These are phyloP conservation scores for Thielaviopsis populi DNA, from an alignment of 2,329 filamentous ascomycete genomes.

Conservation along the genomic window DNA sequence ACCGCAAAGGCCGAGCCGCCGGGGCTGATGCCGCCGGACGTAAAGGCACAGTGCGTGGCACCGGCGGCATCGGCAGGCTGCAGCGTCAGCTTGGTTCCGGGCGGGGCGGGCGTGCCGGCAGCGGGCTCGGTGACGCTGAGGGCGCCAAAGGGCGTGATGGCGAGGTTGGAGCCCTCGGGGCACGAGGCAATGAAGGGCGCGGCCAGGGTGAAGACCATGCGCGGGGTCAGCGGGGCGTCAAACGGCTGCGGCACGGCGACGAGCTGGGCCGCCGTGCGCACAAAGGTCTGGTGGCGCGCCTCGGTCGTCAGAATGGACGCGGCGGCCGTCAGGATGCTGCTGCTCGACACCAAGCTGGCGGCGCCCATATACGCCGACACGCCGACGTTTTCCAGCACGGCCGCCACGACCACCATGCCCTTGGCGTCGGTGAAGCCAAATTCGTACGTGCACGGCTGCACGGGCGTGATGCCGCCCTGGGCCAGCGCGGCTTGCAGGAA, in stretches of 20 bases:
- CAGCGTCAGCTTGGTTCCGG: slow-evolving; percentile 29
- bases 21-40: slow-evolving; percentile 40
- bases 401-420: slow-evolving; percentile 53
- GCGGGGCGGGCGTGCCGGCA: slow-evolving; percentile 26
- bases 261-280: slow-evolving; percentile 44
- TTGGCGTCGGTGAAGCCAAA: slow-evolving; percentile 52
- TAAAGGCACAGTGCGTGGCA: slow-evolving; percentile 51
- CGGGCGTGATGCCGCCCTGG: slow-evolving; percentile 47
- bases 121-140: slow-evolving; percentile 36
- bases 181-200: slow-evolving; percentile 58
- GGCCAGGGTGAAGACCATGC: slow-evolving; percentile 58
- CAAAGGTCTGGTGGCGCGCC: slow-evolving; percentile 57
- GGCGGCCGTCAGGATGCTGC: slow-evolving; percentile 47
- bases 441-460: slow-evolving; percentile 55
- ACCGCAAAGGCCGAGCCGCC: slow-evolving; percentile 45
- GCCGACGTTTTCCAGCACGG: slow-evolving; percentile 57
- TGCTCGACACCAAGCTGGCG: slow-evolving; percentile 46
- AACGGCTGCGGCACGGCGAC: slow-evolving; percentile 53
- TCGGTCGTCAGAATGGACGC: slow-evolving; percentile 59
- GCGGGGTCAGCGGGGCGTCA: slow-evolving; percentile 52
- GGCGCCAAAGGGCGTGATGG: slow-evolving; percentile 45
- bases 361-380: slow-evolving; percentile 61
- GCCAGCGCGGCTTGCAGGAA: slow-evolving; percentile 41
- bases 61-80: slow-evolving; percentile 34
- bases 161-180: slow-evolving; percentile 48